These are phyloP conservation scores for Priceomyces carsonii DNA, from an alignment of 805 yeast species.

Conservation along the genomic window DNA sequence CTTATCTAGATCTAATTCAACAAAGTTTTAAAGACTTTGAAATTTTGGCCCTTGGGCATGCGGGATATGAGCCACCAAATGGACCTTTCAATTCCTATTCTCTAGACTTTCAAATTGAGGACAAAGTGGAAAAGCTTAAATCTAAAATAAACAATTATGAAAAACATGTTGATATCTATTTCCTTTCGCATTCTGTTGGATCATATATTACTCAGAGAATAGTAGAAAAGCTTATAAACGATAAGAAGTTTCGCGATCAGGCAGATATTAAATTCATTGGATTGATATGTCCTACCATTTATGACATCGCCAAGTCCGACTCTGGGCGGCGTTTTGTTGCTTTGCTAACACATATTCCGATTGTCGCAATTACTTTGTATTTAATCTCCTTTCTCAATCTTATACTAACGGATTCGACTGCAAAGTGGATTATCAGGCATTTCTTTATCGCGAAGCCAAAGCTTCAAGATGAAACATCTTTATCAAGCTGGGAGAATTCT, in stretches of 20 bases:
- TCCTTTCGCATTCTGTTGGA: conserved; percentile 76
- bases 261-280: conserved; percentile 50
- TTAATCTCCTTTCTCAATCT: conserved; percentile 28
- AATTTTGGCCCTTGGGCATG: conserved; percentile 62
- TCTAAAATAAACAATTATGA: conserved; percentile 21
- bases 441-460: conserved; percentile 26
- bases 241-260: conserved; percentile 19
- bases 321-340: conserved; percentile 31
- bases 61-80: conserved; percentile 44
- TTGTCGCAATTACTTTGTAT: conserved; percentile 19
- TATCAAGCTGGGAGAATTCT: conserved; percentile 35
- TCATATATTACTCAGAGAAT: conserved; percentile 61
- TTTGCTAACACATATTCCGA: conserved; percentile 28
- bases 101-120: conserved; percentile 58
- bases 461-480: conserved; percentile 16
- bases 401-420: conserved; percentile 20
- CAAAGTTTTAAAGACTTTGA: conserved; percentile 46
- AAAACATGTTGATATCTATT: conserved; percentile 34
- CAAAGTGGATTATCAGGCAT: conserved; percentile 20
- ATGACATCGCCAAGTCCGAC: conserved; percentile 52
- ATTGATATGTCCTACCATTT: conserved; percentile 68
- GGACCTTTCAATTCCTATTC: conserved; percentile 26
- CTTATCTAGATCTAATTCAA: conserved; percentile 49
- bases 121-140: conserved; percentile 53
- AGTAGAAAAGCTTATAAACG: conserved; percentile 27